Percentiles rank a stretch among this genome's conserved stretches.
phyloP scores from a whole-genome alignment of 164 flowering plant species.

The Annona squamosa region DNA sequence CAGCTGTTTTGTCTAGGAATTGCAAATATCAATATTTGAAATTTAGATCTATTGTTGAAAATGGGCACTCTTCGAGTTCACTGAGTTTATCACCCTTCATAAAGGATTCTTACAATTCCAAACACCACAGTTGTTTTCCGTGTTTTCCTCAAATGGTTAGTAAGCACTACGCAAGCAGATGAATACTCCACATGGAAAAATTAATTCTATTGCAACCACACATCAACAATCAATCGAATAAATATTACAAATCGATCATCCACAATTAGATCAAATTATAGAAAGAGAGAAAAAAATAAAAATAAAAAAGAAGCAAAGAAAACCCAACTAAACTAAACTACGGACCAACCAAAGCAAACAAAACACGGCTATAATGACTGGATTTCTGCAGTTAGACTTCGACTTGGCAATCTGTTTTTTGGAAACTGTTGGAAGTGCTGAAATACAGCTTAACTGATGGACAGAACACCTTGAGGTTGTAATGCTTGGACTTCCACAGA shows the following conservation, averaged over 20 bases:
- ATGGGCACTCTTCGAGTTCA: background rate
- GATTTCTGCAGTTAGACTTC: conserved; percentile 18
- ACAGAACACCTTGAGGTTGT: conserved; percentile 37
- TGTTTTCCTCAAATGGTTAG: background rate
- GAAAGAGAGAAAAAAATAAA: background rate
- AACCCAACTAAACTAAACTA: background rate
- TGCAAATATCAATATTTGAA: too few relatives aligned
- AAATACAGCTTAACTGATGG: conserved; percentile 27
- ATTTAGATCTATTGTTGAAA: too few relatives aligned
- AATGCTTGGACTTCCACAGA: conserved; percentile 35
- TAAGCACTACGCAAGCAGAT: background rate
- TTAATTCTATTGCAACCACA: background rate
- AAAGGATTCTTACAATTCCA: too few relatives aligned
- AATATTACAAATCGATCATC: background rate
- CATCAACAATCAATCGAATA: background rate
- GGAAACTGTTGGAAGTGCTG: conserved; percentile 26
- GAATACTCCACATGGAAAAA: background rate
- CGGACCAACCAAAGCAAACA: background rate
- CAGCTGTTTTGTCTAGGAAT: too few relatives aligned
- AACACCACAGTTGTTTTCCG: background rate
- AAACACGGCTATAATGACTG: background rate
- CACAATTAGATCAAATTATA: background rate
- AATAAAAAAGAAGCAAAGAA: background rate
- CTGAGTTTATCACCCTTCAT: background rate
- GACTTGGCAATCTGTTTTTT: conserved; percentile 30